Conservation (phyloP, 139 green algal genomes). For the Chlorella vulgaris region DNA sequence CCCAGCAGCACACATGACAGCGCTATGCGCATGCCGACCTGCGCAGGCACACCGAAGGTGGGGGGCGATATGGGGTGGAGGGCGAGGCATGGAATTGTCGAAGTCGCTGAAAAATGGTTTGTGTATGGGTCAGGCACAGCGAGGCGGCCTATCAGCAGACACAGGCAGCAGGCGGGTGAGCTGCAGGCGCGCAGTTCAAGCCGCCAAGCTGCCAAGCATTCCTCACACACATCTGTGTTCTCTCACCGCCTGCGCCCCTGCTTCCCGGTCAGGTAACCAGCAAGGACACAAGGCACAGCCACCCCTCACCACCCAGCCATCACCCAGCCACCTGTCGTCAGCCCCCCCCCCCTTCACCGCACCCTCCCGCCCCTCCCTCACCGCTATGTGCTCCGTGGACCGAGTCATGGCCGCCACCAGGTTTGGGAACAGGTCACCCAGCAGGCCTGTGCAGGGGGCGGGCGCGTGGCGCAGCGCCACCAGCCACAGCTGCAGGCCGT, state of each 20-base stretch:
- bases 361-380: constrained; percentile 13
- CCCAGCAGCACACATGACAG: constrained; percentile 73
- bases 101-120: too few species aligned
- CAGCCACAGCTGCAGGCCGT: constrained; percentile 85
- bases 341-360: background rate
- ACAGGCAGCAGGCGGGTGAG: too few species aligned
- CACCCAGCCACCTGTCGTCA: background rate
- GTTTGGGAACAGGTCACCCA: constrained; percentile 63
- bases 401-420: constrained; percentile 61
- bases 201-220: too few species aligned
- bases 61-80: background rate
- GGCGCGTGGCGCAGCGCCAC: constrained; percentile 83
- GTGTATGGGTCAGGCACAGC: too few species aligned
- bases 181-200: too few species aligned
- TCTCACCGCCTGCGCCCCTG: too few species aligned
- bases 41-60: background rate
- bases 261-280: too few species aligned
- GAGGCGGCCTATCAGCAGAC: too few species aligned
- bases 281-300: too few species aligned
- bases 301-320: background rate
- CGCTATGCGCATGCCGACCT: constrained; percentile 50
- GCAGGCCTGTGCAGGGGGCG: constrained; percentile 47
- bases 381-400: constrained; percentile 75
- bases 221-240: too few species aligned
- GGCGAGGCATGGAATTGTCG: background rate